Evolutionary conservation across 306 rosid species (phyloP), one percentile per base, ranked within the genome.

Genomic region (Sicyos baderoa): DNA sequence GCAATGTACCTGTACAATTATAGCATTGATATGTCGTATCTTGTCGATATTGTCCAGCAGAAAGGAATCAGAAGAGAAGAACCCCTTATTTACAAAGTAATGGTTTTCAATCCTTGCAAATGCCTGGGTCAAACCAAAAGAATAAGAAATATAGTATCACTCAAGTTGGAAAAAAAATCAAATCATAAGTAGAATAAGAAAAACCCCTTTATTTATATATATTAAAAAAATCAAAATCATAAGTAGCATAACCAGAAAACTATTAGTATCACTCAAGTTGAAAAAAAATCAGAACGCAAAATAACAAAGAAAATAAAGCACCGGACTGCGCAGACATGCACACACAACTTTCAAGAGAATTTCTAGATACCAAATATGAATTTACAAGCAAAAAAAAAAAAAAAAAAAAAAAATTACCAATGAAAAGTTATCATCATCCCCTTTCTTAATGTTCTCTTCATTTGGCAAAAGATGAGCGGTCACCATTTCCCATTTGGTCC

Each of bases 401-500:
- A 52, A 59, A 65, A 6, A 54, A 42, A 58, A 71, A 52, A 61
- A 74, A 75, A 83, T 67, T 78, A 93, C 98, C 86, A 93, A 76
- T 64, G 98, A 88, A 77, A 93, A 93, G 23, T 64, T 50, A 58
- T 93, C 96, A 60, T 93, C 94, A 5, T 93, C 96, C 54, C 96
- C 96, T 68, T 2, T 87, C 79, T 87, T 89, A 57, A 88, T 72
- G 76, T 78, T 82, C 47, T 93, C 98, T 61, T 85, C 92, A 78
- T 88, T 87, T 74, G 89, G 93, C 79, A 82, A 74, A 73, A 93
- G 98, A 85, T 88, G 96, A 42, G 95, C 91, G 48, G 93, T 89
- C 91, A 83, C 81, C 98, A 93, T 89, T 86, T 93, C 98, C 98
- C 97, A 93, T 76, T 85, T 93, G 80, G 98, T 93, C 98, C 98